These are phyloP conservation scores for Candida hispaniensis DNA, from an alignment of 805 yeast species.

Conservation along the genomic window DNA sequence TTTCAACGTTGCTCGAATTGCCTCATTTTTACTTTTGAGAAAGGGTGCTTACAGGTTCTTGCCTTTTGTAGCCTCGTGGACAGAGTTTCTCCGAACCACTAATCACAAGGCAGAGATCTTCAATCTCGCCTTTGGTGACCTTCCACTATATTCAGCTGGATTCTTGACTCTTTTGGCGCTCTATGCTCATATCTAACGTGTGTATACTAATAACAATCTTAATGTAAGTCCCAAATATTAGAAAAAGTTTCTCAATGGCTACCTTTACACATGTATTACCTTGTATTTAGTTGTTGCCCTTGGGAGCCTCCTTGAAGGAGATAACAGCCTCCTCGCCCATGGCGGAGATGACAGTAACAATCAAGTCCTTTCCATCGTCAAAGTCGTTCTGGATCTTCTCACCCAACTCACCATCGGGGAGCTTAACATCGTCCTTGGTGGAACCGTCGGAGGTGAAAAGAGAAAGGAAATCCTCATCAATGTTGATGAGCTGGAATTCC, in stretches of 20 bases:
- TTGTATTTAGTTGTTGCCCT: conserved; percentile 31
- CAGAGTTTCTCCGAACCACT: conserved; percentile 15
- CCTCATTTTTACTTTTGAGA: conserved; percentile 31
- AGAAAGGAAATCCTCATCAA: conserved; percentile 95
- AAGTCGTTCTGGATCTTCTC: conserved; percentile 82
- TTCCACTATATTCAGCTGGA: conserved; percentile 28
- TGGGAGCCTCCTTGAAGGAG: conserved; percentile 98
- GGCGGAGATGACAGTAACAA: conserved; percentile 93
- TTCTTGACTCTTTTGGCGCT: conserved; percentile 30
- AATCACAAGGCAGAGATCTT: conserved; percentile 16
- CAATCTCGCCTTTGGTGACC: conserved; percentile 27
- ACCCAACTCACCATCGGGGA: conserved; percentile 98
- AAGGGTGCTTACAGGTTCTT: conserved; percentile 22
- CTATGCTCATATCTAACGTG: conserved; percentile 25
- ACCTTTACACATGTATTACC: too few species aligned
- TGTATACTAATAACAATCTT: not conserved
- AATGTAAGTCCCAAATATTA: not conserved
- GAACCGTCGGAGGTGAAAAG: conserved; percentile 96
- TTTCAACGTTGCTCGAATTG: conserved; percentile 39
- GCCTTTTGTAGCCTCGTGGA: conserved; percentile 16
- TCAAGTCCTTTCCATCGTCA: conserved; percentile 96
- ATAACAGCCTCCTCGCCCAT: conserved; percentile 99
- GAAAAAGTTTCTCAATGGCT: too few species aligned
- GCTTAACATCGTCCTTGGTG: conserved; percentile 97
- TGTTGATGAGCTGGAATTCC: conserved; percentile 92